A percentile compares a stretch with the other conserved stretches of the same genome.
Evolutionary conservation across 345 rosid genomes (phyloP).

Genomic region (Citrus glauca): DNA sequence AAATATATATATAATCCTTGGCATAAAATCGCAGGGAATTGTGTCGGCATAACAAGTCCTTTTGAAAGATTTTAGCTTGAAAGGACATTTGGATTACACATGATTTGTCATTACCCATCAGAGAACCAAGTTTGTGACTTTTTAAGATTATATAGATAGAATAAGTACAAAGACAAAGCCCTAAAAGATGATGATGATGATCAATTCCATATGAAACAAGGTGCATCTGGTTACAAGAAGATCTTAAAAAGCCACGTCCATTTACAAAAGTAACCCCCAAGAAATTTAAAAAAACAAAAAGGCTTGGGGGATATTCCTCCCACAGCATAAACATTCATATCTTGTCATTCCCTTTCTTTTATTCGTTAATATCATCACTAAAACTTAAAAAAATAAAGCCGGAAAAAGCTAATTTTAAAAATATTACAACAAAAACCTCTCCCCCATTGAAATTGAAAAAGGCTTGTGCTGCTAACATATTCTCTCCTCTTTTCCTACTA

Average conservation of each 20-base stretch:
- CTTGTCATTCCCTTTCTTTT: conserved; percentile 22
- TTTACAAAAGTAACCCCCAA: conserved; percentile 23
- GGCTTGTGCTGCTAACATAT: background rate
- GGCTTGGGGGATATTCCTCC: conserved; percentile 26
- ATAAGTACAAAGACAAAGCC: background rate
- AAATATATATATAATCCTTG: no score
- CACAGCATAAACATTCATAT: conserved; percentile 22
- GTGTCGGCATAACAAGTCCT: background rate
- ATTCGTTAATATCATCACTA: background rate
- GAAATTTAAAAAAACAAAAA: background rate
- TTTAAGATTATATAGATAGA: background rate
- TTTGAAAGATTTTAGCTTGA: background rate
- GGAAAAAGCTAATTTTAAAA: background rate
- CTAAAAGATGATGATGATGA: background rate
- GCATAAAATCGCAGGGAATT: conserved; percentile 6
- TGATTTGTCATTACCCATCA: background rate
- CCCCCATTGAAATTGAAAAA: background rate
- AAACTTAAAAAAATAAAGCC: background rate
- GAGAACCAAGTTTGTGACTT: background rate
- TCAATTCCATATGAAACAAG: conserved; percentile 1
- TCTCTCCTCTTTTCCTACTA: background rate
- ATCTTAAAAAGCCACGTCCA: conserved; percentile 36
- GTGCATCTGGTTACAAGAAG: conserved; percentile 26
- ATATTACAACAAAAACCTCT: no score
- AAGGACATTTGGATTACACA: conserved; percentile 25